A percentile compares a stretch with the other conserved stretches of the same genome.
Evolutionary conservation across 805 yeast genomes (phyloP).

Genomic region (Nakazawaea ernobii): DNA sequence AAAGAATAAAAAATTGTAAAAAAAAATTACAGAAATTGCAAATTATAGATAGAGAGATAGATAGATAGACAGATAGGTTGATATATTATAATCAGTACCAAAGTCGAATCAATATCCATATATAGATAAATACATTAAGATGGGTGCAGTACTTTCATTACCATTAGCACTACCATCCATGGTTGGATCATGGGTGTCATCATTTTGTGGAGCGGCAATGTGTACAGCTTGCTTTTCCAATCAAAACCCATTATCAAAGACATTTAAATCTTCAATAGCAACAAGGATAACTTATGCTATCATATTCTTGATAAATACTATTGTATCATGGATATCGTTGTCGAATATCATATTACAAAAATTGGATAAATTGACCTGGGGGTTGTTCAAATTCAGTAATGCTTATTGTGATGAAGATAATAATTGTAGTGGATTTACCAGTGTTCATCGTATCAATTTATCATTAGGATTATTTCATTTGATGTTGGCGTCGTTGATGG

Average conservation of each 20-base stretch:
- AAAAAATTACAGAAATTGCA: no score
- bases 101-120: not conserved
- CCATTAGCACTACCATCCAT: constrained; percentile 54
- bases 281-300: constrained; percentile 86
- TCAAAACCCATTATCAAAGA: constrained; percentile 33
- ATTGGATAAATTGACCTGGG: constrained; percentile 67
- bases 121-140: not conserved
- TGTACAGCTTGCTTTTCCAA: constrained; percentile 52
- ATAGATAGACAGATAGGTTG: no score
- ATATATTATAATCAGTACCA: no score
- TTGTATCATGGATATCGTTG: constrained; percentile 88
- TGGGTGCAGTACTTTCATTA: constrained; percentile 69
- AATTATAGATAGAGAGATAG: no score
- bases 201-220: constrained; percentile 78
- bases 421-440: constrained; percentile 83
- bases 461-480: constrained; percentile 81
- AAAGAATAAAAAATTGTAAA: no score
- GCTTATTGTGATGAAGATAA: constrained; percentile 69
- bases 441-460: constrained; percentile 88
- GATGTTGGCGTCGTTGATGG: constrained; percentile 55
- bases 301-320: constrained; percentile 68
- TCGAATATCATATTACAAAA: constrained; percentile 72
- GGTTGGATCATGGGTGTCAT: constrained; percentile 57
- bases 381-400: constrained; percentile 52
- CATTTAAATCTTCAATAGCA: constrained; percentile 63